Conservation (phyloP, 2,329 filamentous ascomycete genomes). For the Nannizziopsis arthrosporioides region DNA sequence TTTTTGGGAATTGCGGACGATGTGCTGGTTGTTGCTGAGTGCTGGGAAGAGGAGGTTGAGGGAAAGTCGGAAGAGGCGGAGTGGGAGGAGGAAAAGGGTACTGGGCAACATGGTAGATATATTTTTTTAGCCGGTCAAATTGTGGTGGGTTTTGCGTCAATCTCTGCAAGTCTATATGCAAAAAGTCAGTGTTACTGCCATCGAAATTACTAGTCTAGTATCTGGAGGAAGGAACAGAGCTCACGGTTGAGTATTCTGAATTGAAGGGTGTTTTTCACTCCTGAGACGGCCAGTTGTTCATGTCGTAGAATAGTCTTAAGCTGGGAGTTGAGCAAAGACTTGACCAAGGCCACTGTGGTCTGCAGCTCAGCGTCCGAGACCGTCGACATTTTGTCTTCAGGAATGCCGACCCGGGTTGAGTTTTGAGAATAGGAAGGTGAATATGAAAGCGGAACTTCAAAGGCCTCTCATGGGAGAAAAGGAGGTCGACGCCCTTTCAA, state of each 20-base stretch:
- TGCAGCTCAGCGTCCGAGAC: conserved; percentile 32
- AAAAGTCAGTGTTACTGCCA: conserved; percentile 15
- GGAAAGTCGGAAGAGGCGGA: conserved; percentile 15
- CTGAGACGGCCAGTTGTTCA: conserved; percentile 64
- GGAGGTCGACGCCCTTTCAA: too few species aligned
- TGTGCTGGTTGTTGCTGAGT: conserved; percentile 17
- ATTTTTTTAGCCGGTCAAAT: conserved; percentile 25
- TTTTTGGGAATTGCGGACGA: conserved; percentile 20
- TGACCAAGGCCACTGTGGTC: conserved; percentile 37
- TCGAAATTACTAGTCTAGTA: not conserved
- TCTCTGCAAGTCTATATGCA: conserved; percentile 21
- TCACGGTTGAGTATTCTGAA: conserved; percentile 64
- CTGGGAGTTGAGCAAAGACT: conserved; percentile 50
- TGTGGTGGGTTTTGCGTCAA: conserved; percentile 17
- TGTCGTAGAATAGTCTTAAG: conserved; percentile 64
- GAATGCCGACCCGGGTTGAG: too few species aligned
- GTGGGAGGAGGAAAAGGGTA: conserved; percentile 14
- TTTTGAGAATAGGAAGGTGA: too few species aligned
- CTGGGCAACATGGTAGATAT: conserved; percentile 23
- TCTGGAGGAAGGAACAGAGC: conserved; percentile 27
- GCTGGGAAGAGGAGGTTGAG: conserved; percentile 20
- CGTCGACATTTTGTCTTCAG: conserved; percentile 25
- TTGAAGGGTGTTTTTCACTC: conserved; percentile 76
- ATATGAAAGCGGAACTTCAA: too few species aligned
- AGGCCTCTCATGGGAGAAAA: too few species aligned